Percentiles rank a stretch among this genome's conserved stretches.
These are phyloP conservation scores for Clarireedia sp. DNA, from an alignment of 2,329 filamentous ascomycete genomes.

Conservation along the genomic window DNA sequence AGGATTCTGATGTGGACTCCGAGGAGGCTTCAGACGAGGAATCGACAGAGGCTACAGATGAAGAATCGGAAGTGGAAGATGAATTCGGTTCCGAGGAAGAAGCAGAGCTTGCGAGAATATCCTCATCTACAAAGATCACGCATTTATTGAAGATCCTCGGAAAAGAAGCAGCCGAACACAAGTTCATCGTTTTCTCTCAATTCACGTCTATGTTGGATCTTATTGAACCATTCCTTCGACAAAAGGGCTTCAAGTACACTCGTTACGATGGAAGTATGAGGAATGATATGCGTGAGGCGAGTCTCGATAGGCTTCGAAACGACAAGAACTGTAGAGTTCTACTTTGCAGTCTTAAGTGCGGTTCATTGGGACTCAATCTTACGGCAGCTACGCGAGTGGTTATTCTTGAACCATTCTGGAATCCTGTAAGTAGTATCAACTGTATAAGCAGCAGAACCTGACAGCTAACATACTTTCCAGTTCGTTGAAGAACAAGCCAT, in stretches of 20 bases:
- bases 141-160: constrained; percentile 75
- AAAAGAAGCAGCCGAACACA: constrained; percentile 72
- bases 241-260: constrained; percentile 67
- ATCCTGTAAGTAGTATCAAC: constrained; percentile 45
- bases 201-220: constrained; percentile 98
- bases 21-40: constrained; percentile 29
- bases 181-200: constrained; percentile 97
- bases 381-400: constrained; percentile 90
- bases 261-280: constrained; percentile 94
- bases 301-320: constrained; percentile 66
- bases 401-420: constrained; percentile 98
- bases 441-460: background rate
- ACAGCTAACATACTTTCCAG: constrained; percentile 31
- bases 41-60: constrained; percentile 29
- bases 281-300: constrained; percentile 86
- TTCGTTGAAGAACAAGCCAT: constrained; percentile 99
- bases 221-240: constrained; percentile 80
- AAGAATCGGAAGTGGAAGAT: constrained; percentile 30
- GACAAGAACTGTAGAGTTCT: constrained; percentile 71
- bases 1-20: constrained; percentile 29
- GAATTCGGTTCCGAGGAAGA: constrained; percentile 32
- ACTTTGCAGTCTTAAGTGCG: constrained; percentile 89
- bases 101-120: constrained; percentile 42
- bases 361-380: constrained; percentile 84
- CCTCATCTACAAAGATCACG: constrained; percentile 83